A percentile compares a stretch with the other conserved stretches of the same genome.
phyloP scores from a whole-genome alignment of 208 protist species.

The Borovskyia barvae region DNA sequence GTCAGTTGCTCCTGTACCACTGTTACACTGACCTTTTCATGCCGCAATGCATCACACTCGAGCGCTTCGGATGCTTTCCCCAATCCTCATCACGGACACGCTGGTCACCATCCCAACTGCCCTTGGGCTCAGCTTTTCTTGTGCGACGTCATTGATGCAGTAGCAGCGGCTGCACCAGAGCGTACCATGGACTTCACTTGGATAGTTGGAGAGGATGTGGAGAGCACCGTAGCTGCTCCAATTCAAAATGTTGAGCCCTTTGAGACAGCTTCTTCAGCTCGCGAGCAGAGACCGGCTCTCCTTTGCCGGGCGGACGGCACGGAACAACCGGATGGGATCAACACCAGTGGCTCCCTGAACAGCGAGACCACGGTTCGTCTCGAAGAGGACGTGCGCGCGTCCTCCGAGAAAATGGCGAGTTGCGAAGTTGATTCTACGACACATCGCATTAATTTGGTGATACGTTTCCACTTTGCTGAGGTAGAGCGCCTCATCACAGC shows the following conservation, averaged over 20 bases:
- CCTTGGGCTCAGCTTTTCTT: constrained; percentile 25
- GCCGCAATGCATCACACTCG: neutral
- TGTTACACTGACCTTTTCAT: constrained; percentile 26
- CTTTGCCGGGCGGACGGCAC: too few relatives aligned
- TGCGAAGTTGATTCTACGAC: neutral
- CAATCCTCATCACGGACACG: too few relatives aligned
- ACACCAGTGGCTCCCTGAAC: too few relatives aligned
- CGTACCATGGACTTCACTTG: constrained; percentile 29
- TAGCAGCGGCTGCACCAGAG: constrained; percentile 18
- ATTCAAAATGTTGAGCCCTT: too few relatives aligned
- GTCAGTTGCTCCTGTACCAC: constrained; percentile 6
- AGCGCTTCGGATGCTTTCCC: too few relatives aligned
- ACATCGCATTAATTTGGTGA: constrained; percentile 8
- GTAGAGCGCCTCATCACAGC: constrained; percentile 46
- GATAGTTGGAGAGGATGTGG: neutral
- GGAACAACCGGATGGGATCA: too few relatives aligned
- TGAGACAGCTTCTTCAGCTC: too few relatives aligned
- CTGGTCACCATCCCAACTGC: constrained; percentile 6
- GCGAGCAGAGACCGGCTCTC: too few relatives aligned
- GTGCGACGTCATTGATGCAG: constrained; percentile 11
- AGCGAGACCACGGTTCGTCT: too few relatives aligned
- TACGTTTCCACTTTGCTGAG: constrained; percentile 44
- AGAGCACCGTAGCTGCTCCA: neutral
- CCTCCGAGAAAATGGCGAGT: neutral
- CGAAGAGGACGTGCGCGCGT: too few relatives aligned